These are phyloP conservation scores for Peltaster fructicola DNA, from an alignment of 2,329 filamentous ascomycete species.

Conservation along the genomic window DNA sequence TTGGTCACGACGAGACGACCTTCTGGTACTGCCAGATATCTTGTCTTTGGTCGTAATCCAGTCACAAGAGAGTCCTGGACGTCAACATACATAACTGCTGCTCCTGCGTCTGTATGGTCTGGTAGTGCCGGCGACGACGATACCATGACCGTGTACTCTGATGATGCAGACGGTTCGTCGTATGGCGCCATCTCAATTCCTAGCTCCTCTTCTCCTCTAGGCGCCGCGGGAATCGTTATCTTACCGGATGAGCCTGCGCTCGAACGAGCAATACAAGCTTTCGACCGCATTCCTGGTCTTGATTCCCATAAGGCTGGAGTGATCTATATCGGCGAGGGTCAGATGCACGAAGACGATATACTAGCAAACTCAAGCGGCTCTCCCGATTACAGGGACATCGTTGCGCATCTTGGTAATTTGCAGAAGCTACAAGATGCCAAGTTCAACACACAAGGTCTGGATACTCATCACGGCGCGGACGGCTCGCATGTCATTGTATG, in stretches of 20 bases:
- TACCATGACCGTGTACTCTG: conserved; percentile 14
- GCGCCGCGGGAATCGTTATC: conserved; percentile 32
- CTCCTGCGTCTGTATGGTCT: neutral
- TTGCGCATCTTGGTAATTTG: conserved; percentile 65
- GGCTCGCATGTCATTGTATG: conserved; percentile 83
- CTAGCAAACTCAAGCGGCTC: conserved; percentile 75
- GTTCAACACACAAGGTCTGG: conserved; percentile 86
- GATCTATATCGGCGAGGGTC: conserved; percentile 78
- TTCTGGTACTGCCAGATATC: conserved; percentile 10
- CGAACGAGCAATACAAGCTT: conserved; percentile 56
- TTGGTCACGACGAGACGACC: conserved; percentile 17
- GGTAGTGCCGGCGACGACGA: conserved; percentile 8
- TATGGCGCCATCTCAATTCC: conserved; percentile 35
- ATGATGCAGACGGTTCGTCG: conserved; percentile 10
- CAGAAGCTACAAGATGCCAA: conserved; percentile 64
- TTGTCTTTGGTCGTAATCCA: conserved; percentile 3
- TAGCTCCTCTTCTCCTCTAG: conserved; percentile 12
- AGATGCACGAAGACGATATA: conserved; percentile 68
- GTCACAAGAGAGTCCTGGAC: too few species aligned
- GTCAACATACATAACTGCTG: too few species aligned
- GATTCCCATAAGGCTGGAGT: conserved; percentile 94
- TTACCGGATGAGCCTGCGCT: conserved; percentile 50
- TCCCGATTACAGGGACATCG: conserved; percentile 70
- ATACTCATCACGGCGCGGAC: conserved; percentile 59
- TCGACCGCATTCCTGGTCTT: conserved; percentile 76